Base-by-base conservation (phyloP, 306 rosid species). In the Datisca glomerata region DNA sequence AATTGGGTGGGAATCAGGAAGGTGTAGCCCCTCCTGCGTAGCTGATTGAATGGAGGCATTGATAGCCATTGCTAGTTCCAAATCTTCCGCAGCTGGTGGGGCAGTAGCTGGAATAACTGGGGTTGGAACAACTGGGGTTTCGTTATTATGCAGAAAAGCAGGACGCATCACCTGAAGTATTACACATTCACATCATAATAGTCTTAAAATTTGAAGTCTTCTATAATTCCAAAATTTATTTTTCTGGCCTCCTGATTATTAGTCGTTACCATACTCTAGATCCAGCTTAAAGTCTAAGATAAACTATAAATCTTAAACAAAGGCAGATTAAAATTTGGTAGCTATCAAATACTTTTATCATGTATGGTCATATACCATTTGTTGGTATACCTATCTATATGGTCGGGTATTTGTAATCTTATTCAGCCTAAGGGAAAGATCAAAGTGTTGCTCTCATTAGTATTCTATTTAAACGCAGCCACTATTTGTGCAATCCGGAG, bases 21-120 rank as follows among this genome's bases (percentile, higher is more conserved):
- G 24, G 43, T 76, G 51, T 50, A 74, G 78, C 50, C 73, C 53
- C 47, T 68, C 89, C 36, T 61, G 84, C 20, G 56, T 5, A 57
- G 84, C 76, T 42, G 73, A 47, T 64, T 80, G 85, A 39, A 85
- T 44, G 37, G 96, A 85, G 46, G 82, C 87, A 28, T 55, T 68
- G 57, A 84, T 49, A 31, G 93, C 93, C 79, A 78, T 66, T 37
- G 64, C 74, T 45, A 84, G 40, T 56, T 75, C 91, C 34, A 62
- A 43, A 65, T 80, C 95, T 78, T 75, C 98, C 14, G 79, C 69
- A 48, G 54, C 42, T 53, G 72, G 72, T 18, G 98, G 94, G 38
- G 92, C 92, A 21, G 85, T 72, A 37, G 99, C 78, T 33, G 74
- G 72, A 57, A 12, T 55, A 42, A 51, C 57, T 17, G 76, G 58